Percentiles rank a stretch among this genome's conserved stretches.
These are phyloP conservation scores for Claviceps sorghi DNA, from an alignment of 2,329 filamentous ascomycete species.

Conservation along the genomic window DNA sequence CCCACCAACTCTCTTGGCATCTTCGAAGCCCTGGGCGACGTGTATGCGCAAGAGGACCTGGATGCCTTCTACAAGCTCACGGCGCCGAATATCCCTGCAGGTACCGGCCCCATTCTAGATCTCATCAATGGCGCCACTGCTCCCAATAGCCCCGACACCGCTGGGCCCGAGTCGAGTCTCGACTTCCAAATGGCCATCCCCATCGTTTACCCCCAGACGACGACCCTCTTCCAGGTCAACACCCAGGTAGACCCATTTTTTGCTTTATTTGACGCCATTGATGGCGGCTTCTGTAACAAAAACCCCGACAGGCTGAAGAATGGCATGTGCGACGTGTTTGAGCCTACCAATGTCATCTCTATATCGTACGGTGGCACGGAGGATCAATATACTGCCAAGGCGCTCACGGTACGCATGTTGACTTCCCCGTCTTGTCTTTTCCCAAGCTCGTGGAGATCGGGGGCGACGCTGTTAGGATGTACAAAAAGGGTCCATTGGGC, in stretches of 20 bases:
- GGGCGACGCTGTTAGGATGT: too few species aligned
- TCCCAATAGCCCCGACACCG: conserved; percentile 19
- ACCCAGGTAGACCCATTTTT: conserved; percentile 26
- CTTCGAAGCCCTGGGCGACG: conserved; percentile 36
- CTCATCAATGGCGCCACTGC: conserved; percentile 32
- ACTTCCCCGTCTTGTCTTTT: background rate
- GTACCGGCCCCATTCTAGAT: conserved; percentile 28
- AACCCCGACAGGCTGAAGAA: conserved; percentile 30
- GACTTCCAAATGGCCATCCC: conserved; percentile 40
- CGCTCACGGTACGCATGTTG: conserved; percentile 18
- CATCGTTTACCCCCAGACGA: conserved; percentile 35
- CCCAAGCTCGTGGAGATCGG: too few species aligned
- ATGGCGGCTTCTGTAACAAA: conserved; percentile 36
- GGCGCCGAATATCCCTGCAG: conserved; percentile 24
- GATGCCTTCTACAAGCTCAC: conserved; percentile 32
- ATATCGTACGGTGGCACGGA: conserved; percentile 21
- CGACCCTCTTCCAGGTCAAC: conserved; percentile 30
- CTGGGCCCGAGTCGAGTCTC: conserved; percentile 34
- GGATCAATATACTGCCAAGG: conserved; percentile 26
- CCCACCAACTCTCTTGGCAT: conserved; percentile 34
- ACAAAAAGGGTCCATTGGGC: too few species aligned
- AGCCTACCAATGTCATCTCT: conserved; percentile 23
- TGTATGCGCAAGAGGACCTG: conserved; percentile 35
- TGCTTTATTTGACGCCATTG: conserved; percentile 31
- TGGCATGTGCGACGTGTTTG: conserved; percentile 10